Base-by-base conservation (phyloP, 2,329 filamentous ascomycete genomes). In the Epicoccum sorghinum region DNA sequence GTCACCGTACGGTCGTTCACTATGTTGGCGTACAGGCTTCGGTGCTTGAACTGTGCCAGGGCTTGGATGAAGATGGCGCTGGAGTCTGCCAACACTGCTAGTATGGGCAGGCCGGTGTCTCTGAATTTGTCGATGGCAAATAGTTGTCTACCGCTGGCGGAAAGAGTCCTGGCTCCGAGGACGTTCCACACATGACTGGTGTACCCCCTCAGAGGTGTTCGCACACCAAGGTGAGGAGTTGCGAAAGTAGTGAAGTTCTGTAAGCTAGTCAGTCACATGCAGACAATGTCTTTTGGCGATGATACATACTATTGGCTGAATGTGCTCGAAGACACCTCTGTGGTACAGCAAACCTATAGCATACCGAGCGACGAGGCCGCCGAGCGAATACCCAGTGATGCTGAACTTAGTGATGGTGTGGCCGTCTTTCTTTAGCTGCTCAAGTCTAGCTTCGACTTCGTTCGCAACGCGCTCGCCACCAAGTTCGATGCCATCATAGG, bases 221-320 rank as follows among this genome's bases (percentile, higher is more conserved):
- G 72, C 5, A 80, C 77, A 10, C 79, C 79, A 81, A 97, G 52
- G 89, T 77, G 69, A 82, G 84, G 93, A 29, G 89, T 88, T 4
- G 90, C 93, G 75, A 98, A 97, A 1, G 93, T 96, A 2, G 89
- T 91, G 75, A 98, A 97, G 79, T 96, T 97, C 84, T 89, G 23
- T 4, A n/a, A 7, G 3, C 3, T 14, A 48, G 48, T 71, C 45
- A 70, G 58, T 12, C 4, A 14, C n/a, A 5, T 22, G 4, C 25
- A 5, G 3, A 27, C 29, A 24, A 18, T 25, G 32, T 35, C 22
- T 4, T 23, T 7, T 7, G 14, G 3, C 3, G 3, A 4, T 7
- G 6, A 23, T 4, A 87, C 86, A 75, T 78, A 89, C 86, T 75
- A 93, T 84, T 61, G 93, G 93, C 69, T 91, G 83, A 24, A 98